phyloP scores from a whole-genome alignment of 208 protist genomes.

The Tritrichomonas musculus region DNA sequence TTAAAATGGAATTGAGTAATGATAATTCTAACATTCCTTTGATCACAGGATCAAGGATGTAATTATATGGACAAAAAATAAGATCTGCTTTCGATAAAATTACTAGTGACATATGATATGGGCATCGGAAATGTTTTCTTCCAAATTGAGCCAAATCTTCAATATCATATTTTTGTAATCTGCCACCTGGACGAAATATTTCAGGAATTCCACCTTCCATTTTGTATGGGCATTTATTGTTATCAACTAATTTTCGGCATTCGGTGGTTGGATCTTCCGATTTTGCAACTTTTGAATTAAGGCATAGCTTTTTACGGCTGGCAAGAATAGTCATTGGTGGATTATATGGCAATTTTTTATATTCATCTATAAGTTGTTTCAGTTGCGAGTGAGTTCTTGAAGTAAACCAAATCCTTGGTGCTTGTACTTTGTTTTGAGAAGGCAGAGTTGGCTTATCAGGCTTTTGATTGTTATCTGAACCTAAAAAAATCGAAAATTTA shows the following conservation, averaged over 20 bases:
- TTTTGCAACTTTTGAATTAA: background rate
- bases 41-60: background rate
- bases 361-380: slow-evolving; percentile 32
- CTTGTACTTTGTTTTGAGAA: background rate
- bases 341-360: background rate
- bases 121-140: background rate
- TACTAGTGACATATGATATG: background rate
- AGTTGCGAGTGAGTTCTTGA: slow-evolving; percentile 33
- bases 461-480: background rate
- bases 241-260: background rate
- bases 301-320: background rate
- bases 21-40: background rate
- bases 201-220: background rate
- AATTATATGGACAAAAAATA: slow-evolving; percentile 33
- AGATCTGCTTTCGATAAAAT: background rate
- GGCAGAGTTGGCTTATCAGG: no score
- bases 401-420: background rate
- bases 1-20: background rate
- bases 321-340: background rate
- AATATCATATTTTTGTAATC: background rate
- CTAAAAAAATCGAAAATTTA: no score
- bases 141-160: background rate
- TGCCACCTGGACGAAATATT: background rate
- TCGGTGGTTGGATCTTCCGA: background rate
- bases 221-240: background rate